These are phyloP conservation scores for Ophiostoma novo-ulmi DNA, from an alignment of 2,329 filamentous ascomycete species.

Conservation along the genomic window DNA sequence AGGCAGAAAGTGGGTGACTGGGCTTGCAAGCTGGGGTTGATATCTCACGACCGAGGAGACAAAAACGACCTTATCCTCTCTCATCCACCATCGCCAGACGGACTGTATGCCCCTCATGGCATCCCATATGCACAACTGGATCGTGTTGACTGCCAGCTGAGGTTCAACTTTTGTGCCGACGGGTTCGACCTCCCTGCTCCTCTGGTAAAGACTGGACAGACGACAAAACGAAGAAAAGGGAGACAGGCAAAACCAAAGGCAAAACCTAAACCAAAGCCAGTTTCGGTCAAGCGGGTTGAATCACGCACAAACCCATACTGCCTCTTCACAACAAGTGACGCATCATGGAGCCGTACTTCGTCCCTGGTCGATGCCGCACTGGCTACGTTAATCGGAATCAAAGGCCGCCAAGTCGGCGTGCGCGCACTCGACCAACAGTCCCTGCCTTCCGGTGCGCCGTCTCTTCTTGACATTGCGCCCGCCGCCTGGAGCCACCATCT, in stretches of 20 bases:
- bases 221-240: not conserved
- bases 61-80: constrained; percentile 16
- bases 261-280: not conserved
- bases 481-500: constrained; percentile 27
- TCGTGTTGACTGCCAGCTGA: constrained; percentile 23
- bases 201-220: not conserved
- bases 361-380: constrained; percentile 19
- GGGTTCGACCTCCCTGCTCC: constrained; percentile 1
- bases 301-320: not conserved
- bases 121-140: constrained; percentile 25
- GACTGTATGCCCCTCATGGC: constrained; percentile 22
- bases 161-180: not conserved
- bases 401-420: constrained; percentile 21
- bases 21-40: constrained; percentile 20
- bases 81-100: constrained; percentile 22
- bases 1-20: constrained; percentile 5
- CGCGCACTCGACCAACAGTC: constrained; percentile 2
- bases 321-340: not conserved
- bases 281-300: not conserved
- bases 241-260: not conserved
- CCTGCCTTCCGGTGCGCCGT: not conserved
- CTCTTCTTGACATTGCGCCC: constrained; percentile 27
- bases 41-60: not conserved
- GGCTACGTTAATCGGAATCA: constrained; percentile 12
- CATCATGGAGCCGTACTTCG: not conserved